Base-by-base conservation (phyloP, 257 asterid species). In the Linaria vulgaris region DNA sequence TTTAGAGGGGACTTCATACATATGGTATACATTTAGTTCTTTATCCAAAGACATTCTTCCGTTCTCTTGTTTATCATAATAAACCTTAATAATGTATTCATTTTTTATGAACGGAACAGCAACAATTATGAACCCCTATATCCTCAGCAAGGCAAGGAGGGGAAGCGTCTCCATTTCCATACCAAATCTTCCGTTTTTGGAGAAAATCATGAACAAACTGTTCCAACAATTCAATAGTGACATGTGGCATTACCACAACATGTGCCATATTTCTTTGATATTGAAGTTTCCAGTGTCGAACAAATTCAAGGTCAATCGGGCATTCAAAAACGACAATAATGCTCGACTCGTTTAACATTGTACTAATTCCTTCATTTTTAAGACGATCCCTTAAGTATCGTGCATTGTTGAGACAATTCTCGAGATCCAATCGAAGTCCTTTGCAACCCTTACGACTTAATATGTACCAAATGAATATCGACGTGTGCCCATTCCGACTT, bases 401-500 rank as follows among this genome's bases (percentile, higher is more conserved):
- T 63, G 85, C 85, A 69, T 82, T 77, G 54, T 80, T 66, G 16
- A 82, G 72, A 61, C 81, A 82, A 44, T 74, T 82, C 55, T 76
- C 81, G 50, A 82, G 81, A 66, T 79, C 85, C 25, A 76, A 74
- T 64, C 74, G 83, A 74, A 76, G 75, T n/a, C 85, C 85, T 61
- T 74, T 63, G 60, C 69, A 70, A 20, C 85, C 88, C 66, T 79
- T 82, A 41, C 71, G 71, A 71, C 74, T 82, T 62, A 76, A 63
- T 7, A 78, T 77, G 71, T 72, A 82, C 88, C 88, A 82, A 13
- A 82, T 67, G 74, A 82, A 76, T 48, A 82, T 69, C 47, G 88
- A 81, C 19, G 88, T 79, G 74, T 82, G 88, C 20, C 88, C 88
- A 34, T 79, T 79, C 58, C 88, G 77, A 56, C 88, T 82, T 19